A percentile compares a stretch with the other conserved stretches of the same genome.
These are phyloP conservation scores for Vitellaria paradoxa DNA, from an alignment of 179 eudicot genomes.

Conservation along the genomic window DNA sequence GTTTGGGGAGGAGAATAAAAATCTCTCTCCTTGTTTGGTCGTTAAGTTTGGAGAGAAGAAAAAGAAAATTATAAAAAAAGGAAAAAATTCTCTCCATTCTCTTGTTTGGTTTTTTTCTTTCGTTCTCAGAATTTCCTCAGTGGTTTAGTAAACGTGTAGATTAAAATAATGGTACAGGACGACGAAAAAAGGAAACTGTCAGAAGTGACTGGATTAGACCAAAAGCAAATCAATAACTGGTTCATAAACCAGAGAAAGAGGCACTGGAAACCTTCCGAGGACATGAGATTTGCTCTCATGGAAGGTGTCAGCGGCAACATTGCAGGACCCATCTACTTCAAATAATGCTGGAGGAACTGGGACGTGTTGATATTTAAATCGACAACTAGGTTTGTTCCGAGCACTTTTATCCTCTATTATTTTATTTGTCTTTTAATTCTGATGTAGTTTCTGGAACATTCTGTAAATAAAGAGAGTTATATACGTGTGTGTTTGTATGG, in stretches of 20 bases:
- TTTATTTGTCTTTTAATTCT: no score
- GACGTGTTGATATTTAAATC: constrained; percentile 26
- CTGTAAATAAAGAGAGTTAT: no score
- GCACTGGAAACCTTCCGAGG: constrained; percentile 91
- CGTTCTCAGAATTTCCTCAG: background rate
- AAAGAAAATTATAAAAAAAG: no score
- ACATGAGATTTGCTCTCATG: constrained; percentile 82
- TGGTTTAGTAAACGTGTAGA: background rate
- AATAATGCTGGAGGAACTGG: constrained; percentile 29
- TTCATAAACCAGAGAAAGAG: constrained; percentile 89
- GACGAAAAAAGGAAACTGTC: constrained; percentile 73
- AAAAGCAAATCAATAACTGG: constrained; percentile 91
- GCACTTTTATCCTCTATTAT: no score
- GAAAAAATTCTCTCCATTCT: no score
- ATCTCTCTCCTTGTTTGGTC: no score
- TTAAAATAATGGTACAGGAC: constrained; percentile 45
- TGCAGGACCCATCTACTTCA: constrained; percentile 24
- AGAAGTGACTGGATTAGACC: constrained; percentile 81
- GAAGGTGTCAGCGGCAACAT: constrained; percentile 37
- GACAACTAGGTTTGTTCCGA: background rate
- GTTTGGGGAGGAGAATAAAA: no score
- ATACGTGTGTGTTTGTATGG: no score
- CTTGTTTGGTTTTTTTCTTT: background rate
- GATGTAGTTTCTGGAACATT: no score
- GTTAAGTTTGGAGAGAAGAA: no score